Percentiles rank a stretch among this genome's conserved stretches.
Evolutionary conservation across 179 eudicot species (phyloP).

Genomic region (Beta corolliflora): DNA sequence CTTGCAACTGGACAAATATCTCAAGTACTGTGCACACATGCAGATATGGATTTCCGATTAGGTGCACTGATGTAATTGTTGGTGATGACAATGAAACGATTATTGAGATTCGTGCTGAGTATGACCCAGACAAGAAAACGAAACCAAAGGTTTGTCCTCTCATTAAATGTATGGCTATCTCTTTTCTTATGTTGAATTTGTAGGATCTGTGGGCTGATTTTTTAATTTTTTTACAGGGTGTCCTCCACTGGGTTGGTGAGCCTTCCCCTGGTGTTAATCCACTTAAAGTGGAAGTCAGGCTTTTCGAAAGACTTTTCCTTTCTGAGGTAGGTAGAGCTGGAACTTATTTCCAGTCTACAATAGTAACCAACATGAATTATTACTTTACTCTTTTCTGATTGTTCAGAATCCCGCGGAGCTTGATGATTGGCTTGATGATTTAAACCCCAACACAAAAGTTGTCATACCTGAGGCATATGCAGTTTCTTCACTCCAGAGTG

Average conservation of each 20-base stretch:
- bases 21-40: conserved; percentile 21
- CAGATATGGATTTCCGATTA: conserved; percentile 90
- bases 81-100: conserved; percentile 83
- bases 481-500: conserved; percentile 53
- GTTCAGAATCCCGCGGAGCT: conserved; percentile 84
- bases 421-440: conserved; percentile 85
- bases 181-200: background rate
- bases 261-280: conserved; percentile 80
- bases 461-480: conserved; percentile 68
- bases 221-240: conserved; percentile 52
- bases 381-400: conserved; percentile 8
- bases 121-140: conserved; percentile 78
- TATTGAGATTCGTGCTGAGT: conserved; percentile 84
- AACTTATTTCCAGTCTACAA: background rate
- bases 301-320: conserved; percentile 76
- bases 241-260: conserved; percentile 92
- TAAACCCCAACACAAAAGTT: conserved; percentile 74
- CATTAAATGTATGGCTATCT: background rate
- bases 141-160: conserved; percentile 71
- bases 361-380: background rate
- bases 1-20: conserved; percentile 4
- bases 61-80: conserved; percentile 74
- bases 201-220: background rate
- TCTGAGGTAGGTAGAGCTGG: conserved; percentile 65
- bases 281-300: conserved; percentile 83